These are phyloP conservation scores for Juglanconis oblonga DNA, from an alignment of 2,329 filamentous ascomycete species.

Conservation along the genomic window DNA sequence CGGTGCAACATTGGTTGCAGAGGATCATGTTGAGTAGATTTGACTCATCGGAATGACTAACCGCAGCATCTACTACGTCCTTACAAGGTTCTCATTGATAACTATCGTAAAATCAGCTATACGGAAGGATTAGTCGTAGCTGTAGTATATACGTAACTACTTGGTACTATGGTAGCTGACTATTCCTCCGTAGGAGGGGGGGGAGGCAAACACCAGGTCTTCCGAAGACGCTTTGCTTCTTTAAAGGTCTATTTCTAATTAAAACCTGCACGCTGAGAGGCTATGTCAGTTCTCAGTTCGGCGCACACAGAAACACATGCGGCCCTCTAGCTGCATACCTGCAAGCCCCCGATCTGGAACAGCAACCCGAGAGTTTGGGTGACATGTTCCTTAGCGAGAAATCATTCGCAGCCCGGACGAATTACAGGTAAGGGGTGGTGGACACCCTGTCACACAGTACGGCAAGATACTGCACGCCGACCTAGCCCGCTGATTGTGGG, in stretches of 20 bases:
- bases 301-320: neutral
- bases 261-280: neutral
- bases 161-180: neutral
- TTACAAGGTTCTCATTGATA: neutral
- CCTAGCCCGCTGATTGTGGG: slow-evolving; percentile 4
- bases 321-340: slow-evolving; percentile 9
- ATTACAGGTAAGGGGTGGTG: slow-evolving; percentile 1
- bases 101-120: neutral
- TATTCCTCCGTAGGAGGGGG: neutral
- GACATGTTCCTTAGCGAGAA: slow-evolving; percentile 13
- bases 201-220: neutral
- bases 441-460: slow-evolving; percentile 15
- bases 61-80: neutral
- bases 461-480: neutral
- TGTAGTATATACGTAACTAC: neutral
- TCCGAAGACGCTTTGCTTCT: neutral
- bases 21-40: neutral
- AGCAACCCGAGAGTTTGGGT: slow-evolving; percentile 18
- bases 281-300: slow-evolving; percentile 13
- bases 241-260: neutral
- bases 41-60: neutral
- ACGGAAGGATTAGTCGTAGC: neutral
- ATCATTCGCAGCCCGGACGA: slow-evolving; percentile 12
- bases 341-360: slow-evolving; percentile 19
- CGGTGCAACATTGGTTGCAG: neutral